Conservation (phyloP, 2,329 filamentous ascomycete genomes). For the Polytolypa hystricis region DNA sequence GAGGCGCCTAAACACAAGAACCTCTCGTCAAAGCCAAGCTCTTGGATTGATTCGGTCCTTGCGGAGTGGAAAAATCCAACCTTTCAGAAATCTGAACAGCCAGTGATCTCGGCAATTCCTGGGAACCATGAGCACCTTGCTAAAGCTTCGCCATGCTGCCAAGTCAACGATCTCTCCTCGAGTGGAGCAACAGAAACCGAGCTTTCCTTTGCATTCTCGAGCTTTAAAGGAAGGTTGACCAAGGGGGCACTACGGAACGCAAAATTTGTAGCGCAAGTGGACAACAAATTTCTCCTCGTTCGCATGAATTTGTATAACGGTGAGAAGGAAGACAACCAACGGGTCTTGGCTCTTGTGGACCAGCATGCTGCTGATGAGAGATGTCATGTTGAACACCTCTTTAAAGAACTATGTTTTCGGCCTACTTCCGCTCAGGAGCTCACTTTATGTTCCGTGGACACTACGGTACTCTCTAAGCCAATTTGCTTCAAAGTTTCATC, state of each 20-base stretch:
- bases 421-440: conserved; percentile 6
- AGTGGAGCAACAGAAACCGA: too few relatives aligned
- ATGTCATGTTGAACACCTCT: conserved; percentile 63
- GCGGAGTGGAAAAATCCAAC: conserved; percentile 64
- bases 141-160: too few relatives aligned
- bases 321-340: conserved; percentile 8
- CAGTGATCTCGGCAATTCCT: conserved; percentile 33
- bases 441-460: conserved; percentile 11
- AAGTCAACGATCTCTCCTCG: too few relatives aligned
- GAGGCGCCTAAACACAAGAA: too few relatives aligned
- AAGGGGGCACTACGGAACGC: conserved; percentile 50
- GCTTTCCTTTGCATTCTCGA: conserved; percentile 17
- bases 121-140: too few relatives aligned
- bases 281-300: conserved; percentile 76
- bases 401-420: conserved; percentile 43
- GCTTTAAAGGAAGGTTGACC: conserved; percentile 37
- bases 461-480: conserved; percentile 35
- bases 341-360: conserved; percentile 64
- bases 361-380: conserved; percentile 94
- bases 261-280: conserved; percentile 68
- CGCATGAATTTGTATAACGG: conserved; percentile 25
- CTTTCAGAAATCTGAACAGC: conserved; percentile 45
- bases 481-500: conserved; percentile 54
- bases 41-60: conserved; percentile 53
- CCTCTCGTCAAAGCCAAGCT: conserved; percentile 9